Evolutionary conservation across 192 early-diverging fungal species (phyloP).

Genomic region (Podila minutissima): DNA sequence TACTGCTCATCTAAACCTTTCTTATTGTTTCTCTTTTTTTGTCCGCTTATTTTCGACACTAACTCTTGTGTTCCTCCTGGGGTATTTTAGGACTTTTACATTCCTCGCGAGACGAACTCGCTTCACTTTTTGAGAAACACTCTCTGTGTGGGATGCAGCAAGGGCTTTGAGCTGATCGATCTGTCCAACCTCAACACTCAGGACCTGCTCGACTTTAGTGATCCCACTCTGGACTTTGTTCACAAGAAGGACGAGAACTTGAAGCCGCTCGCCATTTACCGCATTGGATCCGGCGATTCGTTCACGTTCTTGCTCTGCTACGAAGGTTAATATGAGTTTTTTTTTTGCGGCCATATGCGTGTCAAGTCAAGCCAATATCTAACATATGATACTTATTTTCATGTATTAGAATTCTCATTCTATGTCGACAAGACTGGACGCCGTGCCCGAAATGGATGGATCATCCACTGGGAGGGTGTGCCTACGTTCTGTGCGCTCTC

Average conservation of each 20-base stretch:
- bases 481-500: conserved; percentile 87
- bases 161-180: conserved; percentile 96
- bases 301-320: conserved; percentile 87
- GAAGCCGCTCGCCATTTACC: conserved; percentile 86
- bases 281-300: conserved; percentile 72
- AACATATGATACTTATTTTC: conserved; percentile 1
- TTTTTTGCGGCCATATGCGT: neutral
- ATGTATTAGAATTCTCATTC: conserved; percentile 83
- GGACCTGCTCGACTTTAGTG: conserved; percentile 86
- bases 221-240: conserved; percentile 84
- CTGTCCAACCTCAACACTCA: conserved; percentile 85
- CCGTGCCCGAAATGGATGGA: conserved; percentile 75
- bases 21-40: conserved; percentile 55
- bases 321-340: conserved; percentile 66
- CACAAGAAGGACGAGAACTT: conserved; percentile 75
- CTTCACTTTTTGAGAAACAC: conserved; percentile 88
- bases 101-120: conserved; percentile 88
- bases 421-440: conserved; percentile 91
- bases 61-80: conserved; percentile 12
- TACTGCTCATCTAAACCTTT: conserved; percentile 42
- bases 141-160: conserved; percentile 89
- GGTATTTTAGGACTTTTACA: conserved; percentile 86
- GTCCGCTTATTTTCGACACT: neutral
- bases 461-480: conserved; percentile 88
- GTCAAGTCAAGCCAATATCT: neutral